These are phyloP conservation scores for Botrytis squamosa DNA, from an alignment of 2,329 filamentous ascomycete species.

Conservation along the genomic window DNA sequence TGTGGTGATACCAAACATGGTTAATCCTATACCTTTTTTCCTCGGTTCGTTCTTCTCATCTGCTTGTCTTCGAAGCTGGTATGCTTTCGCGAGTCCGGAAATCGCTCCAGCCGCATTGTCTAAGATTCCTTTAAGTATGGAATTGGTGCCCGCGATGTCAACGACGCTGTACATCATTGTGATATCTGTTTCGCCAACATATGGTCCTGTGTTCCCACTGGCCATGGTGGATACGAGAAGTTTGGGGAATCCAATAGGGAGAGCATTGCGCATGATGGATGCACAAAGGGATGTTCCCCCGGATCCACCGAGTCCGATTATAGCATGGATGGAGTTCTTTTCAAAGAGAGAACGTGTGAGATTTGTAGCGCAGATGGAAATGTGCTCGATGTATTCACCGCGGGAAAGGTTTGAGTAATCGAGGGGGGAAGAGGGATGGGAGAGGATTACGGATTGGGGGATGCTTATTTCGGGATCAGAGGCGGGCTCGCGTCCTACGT, in stretches of 20 bases:
- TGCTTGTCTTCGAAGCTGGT: conserved; percentile 40
- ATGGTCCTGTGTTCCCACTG: conserved; percentile 61
- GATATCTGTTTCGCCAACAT: conserved; percentile 68
- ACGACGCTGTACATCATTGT: conserved; percentile 70
- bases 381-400: conserved; percentile 55
- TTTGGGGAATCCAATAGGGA: conserved; percentile 68
- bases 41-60: conserved; percentile 6
- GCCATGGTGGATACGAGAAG: conserved; percentile 69
- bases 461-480: conserved; percentile 49
- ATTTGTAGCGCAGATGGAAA: conserved; percentile 49
- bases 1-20: conserved; percentile 75
- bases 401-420: conserved; percentile 46
- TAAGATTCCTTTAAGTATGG: conserved; percentile 56
- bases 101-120: conserved; percentile 63
- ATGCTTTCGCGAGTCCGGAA: conserved; percentile 51
- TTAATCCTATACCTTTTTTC: conserved; percentile 58
- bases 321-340: conserved; percentile 49
- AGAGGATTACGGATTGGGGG: conserved; percentile 45
- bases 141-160: conserved; percentile 66
- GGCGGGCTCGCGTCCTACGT: conserved; percentile 51
- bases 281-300: conserved; percentile 61
- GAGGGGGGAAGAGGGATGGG: conserved; percentile 34
- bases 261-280: conserved; percentile 56
- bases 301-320: conserved; percentile 61
- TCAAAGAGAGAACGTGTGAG: conserved; percentile 45